These are phyloP conservation scores for Apostasia ramifera DNA, from an alignment of 106 monocot genomes.

Conservation along the genomic window DNA sequence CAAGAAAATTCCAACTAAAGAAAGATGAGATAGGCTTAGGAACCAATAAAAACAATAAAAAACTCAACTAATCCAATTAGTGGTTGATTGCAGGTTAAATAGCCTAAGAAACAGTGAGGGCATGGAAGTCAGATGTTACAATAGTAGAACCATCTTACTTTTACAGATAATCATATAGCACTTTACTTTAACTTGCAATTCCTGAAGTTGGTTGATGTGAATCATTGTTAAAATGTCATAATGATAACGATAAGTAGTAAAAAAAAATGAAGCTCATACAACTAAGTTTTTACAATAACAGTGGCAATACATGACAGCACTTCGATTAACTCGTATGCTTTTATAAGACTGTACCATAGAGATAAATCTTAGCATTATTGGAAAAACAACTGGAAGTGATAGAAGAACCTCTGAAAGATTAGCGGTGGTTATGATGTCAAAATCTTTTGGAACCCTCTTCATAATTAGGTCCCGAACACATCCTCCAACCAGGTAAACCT, in stretches of 20 bases:
- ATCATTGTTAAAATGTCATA: background rate
- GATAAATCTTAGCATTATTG: background rate
- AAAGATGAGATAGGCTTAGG: too few relatives aligned
- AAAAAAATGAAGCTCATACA: too few relatives aligned
- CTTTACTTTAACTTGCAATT: too few relatives aligned
- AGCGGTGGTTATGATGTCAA: conserved; percentile 89
- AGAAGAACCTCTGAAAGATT: conserved; percentile 67
- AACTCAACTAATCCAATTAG: too few relatives aligned
- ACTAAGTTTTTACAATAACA: too few relatives aligned
- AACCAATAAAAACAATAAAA: too few relatives aligned
- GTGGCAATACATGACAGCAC: background rate
- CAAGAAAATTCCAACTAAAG: too few relatives aligned
- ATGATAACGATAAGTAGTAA: background rate
- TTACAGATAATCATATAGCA: too few relatives aligned
- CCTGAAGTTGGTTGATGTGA: background rate
- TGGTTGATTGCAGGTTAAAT: too few relatives aligned
- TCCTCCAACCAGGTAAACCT: conserved; percentile 92
- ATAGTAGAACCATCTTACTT: too few relatives aligned
- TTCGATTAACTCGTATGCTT: background rate
- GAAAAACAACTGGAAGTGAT: conserved; percentile 2
- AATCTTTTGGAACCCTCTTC: conserved; percentile 84
- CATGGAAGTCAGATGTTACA: too few relatives aligned
- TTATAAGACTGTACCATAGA: background rate
- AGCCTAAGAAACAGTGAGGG: too few relatives aligned
- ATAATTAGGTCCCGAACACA: conserved; percentile 87